Evolutionary conservation across 2,329 filamentous ascomycete species (phyloP).

Genomic region (Pseudogymnoascus sp.): DNA sequence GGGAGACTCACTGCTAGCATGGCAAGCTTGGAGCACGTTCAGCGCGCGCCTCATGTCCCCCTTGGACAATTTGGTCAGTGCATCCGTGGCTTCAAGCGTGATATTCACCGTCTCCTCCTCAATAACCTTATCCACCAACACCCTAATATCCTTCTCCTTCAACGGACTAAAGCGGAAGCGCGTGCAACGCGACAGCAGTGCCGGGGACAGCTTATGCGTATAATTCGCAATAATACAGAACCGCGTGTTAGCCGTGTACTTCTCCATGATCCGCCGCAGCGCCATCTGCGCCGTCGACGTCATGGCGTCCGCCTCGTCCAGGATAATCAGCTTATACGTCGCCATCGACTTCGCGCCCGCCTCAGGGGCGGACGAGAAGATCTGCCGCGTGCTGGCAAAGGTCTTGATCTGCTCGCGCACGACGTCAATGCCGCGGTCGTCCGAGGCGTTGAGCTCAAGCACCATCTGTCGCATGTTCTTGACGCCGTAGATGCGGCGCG

Average conservation of each 20-base stretch:
- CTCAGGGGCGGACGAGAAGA: slow-evolving; percentile 64
- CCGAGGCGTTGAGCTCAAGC: slow-evolving; percentile 91
- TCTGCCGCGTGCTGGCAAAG: slow-evolving; percentile 95
- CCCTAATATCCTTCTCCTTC: slow-evolving; percentile 77
- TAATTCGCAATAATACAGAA: slow-evolving; percentile 99
- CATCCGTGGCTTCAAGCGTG: slow-evolving; percentile 67
- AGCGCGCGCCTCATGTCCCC: slow-evolving; percentile 93
- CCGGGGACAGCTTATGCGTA: slow-evolving; percentile 92
- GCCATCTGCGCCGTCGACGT: slow-evolving; percentile 99
- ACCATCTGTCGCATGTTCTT: slow-evolving; percentile 98
- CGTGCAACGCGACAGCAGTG: slow-evolving; percentile 85
- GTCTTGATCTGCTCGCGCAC: slow-evolving; percentile 99
- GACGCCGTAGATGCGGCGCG: slow-evolving; percentile 81
- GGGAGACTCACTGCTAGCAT: slow-evolving; percentile 67
- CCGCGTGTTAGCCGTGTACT: slow-evolving; percentile 94
- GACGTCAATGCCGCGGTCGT: slow-evolving; percentile 95
- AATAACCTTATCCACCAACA: slow-evolving; percentile 81
- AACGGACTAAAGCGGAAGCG: slow-evolving; percentile 91
- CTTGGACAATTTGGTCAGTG: slow-evolving; percentile 78
- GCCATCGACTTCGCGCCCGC: slow-evolving; percentile 46
- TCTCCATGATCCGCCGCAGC: slow-evolving; percentile 93
- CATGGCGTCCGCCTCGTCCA: slow-evolving; percentile 99
- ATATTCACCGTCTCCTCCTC: slow-evolving; percentile 82
- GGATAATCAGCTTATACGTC: slow-evolving; percentile 88
- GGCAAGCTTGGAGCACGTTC: slow-evolving; percentile 93